Conservation (phyloP, 1,139 yeast genomes). For the Geotrichum macrosporum region DNA sequence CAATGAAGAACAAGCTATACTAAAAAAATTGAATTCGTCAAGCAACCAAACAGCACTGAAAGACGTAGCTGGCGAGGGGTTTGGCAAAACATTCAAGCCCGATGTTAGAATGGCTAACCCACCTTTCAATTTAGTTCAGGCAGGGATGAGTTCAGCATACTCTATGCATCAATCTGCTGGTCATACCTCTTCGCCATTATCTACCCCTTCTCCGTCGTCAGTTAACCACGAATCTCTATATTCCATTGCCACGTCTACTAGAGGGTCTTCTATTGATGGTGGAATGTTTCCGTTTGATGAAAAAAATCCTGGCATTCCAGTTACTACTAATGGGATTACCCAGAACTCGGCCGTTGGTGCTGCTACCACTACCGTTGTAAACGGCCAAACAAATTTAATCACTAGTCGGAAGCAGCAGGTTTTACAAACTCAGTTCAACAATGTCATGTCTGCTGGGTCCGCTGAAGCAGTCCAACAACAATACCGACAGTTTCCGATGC, state of each 20-base stretch:
- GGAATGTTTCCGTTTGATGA: slow-evolving; percentile 8
- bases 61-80: background rate
- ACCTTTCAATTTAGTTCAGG: slow-evolving; percentile 12
- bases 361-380: slow-evolving; percentile 7
- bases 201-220: slow-evolving; percentile 19
- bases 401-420: slow-evolving; percentile 11
- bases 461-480: slow-evolving; percentile 16
- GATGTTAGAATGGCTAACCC: slow-evolving; percentile 4
- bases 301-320: slow-evolving; percentile 7
- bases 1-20: slow-evolving; percentile 26
- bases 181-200: slow-evolving; percentile 11
- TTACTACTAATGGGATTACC: slow-evolving; percentile 3
- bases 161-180: slow-evolving; percentile 9
- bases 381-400: slow-evolving; percentile 1
- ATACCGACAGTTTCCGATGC: slow-evolving; percentile 6
- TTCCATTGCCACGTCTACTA: slow-evolving; percentile 10
- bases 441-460: slow-evolving; percentile 16
- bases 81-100: slow-evolving; percentile 3
- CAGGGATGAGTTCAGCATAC: slow-evolving; percentile 6
- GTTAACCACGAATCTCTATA: slow-evolving; percentile 9
- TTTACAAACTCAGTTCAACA: slow-evolving; percentile 10
- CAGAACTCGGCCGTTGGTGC: slow-evolving; percentile 10
- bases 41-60: slow-evolving; percentile 5
- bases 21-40: slow-evolving; percentile 16
- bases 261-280: background rate